These are phyloP conservation scores for Alternaria conjuncta DNA, from an alignment of 2,329 filamentous ascomycete genomes.

Conservation along the genomic window DNA sequence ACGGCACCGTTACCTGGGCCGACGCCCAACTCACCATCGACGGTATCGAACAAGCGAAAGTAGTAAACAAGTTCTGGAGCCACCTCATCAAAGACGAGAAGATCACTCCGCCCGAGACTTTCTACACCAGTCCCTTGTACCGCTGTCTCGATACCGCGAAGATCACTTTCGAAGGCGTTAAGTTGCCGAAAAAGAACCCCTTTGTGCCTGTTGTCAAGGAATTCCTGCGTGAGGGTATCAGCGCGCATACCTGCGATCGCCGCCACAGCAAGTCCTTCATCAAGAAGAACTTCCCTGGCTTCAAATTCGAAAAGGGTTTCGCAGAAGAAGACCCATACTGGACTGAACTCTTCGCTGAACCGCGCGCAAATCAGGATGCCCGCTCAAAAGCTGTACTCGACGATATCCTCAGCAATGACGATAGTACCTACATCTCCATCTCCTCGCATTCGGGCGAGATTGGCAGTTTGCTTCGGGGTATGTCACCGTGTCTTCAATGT, in stretches of 20 bases:
- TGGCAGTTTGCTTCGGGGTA: conserved; percentile 57
- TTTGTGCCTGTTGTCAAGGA: conserved; percentile 70
- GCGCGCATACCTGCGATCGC: conserved; percentile 72
- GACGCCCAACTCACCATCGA: conserved; percentile 67
- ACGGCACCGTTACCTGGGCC: conserved; percentile 67
- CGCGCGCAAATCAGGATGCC: conserved; percentile 57
- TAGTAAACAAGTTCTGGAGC: conserved; percentile 66
- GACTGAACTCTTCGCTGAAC: conserved; percentile 57
- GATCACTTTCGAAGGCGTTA: conserved; percentile 64
- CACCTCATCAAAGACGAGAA: conserved; percentile 56
- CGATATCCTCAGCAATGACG: conserved; percentile 60
- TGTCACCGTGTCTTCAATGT: neutral
- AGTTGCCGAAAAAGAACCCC: conserved; percentile 57
- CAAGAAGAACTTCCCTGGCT: conserved; percentile 58
- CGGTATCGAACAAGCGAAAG: conserved; percentile 64
- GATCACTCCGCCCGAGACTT: conserved; percentile 67
- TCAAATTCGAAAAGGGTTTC: conserved; percentile 67
- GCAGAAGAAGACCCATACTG: conserved; percentile 64
- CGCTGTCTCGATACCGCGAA: conserved; percentile 69
- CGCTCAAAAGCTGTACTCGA: conserved; percentile 56
- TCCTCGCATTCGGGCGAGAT: conserved; percentile 67
- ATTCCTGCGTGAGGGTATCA: conserved; percentile 68
- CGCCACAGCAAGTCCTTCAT: conserved; percentile 64
- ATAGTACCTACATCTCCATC: conserved; percentile 58
- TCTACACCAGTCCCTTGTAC: conserved; percentile 69